These are phyloP conservation scores for Sporothrix mexicana DNA, from an alignment of 2,329 filamentous ascomycete species.

Conservation along the genomic window DNA sequence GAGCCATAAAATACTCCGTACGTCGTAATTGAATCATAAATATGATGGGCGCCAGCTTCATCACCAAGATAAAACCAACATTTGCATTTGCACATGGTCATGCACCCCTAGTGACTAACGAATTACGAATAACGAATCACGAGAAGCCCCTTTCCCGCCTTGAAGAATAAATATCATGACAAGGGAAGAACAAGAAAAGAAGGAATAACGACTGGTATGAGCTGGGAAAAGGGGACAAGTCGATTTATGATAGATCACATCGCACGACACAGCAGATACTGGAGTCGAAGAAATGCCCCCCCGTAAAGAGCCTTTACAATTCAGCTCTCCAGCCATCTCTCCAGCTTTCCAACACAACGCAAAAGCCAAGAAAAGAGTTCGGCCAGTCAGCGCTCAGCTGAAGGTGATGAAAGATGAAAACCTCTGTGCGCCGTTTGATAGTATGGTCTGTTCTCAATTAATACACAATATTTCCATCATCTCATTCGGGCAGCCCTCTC, in stretches of 20 bases:
- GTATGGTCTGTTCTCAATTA: not conserved
- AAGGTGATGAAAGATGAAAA: not conserved
- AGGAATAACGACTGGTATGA: not conserved
- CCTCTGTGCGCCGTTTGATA: not conserved
- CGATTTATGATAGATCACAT: slow-evolving; percentile 22
- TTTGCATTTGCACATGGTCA: not conserved
- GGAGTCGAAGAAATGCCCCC: too few relatives aligned
- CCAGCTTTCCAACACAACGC: too few relatives aligned
- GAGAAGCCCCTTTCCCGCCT: too few relatives aligned
- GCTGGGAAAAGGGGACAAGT: not conserved
- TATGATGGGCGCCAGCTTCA: not conserved
- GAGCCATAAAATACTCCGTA: not conserved
- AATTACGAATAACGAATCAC: not conserved
- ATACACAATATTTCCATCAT: not conserved
- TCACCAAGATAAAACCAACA: slow-evolving; percentile 18
- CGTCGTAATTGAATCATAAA: not conserved
- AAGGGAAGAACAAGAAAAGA: not conserved
- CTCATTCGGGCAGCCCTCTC: not conserved
- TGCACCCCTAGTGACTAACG: not conserved
- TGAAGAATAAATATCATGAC: not conserved
- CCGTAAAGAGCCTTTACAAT: too few relatives aligned
- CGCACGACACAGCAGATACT: not conserved
- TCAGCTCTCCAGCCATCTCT: too few relatives aligned
- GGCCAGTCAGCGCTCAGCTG: not conserved
- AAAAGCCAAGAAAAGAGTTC: not conserved